Percentiles rank a stretch among this genome's conserved stretches.
These are phyloP conservation scores for Blastomyces silverae DNA, from an alignment of 2,329 filamentous ascomycete species.

Conservation along the genomic window DNA sequence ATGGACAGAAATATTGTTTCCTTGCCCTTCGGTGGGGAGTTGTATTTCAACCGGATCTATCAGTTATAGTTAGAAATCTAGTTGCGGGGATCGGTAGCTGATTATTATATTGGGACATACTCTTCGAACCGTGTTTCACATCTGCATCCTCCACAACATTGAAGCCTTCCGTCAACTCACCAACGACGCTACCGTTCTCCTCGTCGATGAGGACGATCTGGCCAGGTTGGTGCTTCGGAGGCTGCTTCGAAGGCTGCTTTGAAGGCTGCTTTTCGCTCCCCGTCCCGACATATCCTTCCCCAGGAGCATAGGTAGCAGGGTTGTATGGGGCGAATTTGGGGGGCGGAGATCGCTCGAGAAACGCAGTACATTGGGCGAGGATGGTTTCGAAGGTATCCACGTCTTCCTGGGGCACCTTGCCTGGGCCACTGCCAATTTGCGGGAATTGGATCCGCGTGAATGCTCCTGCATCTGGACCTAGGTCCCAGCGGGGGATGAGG, in stretches of 20 bases:
- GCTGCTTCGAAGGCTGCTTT: conserved; percentile 22
- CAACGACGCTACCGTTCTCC: conserved; percentile 90
- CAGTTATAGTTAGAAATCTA: conserved; percentile 14
- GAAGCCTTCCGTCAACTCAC: conserved; percentile 78
- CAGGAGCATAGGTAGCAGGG: conserved; percentile 69
- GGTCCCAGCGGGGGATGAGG: conserved; percentile 89
- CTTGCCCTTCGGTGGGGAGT: conserved; percentile 39
- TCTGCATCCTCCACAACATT: conserved; percentile 68
- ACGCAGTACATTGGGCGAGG: conserved; percentile 92
- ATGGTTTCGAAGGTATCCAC: conserved; percentile 97
- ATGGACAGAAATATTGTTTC: conserved; percentile 43
- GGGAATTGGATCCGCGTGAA: conserved; percentile 95
- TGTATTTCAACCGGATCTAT: conserved; percentile 46
- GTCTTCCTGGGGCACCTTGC: conserved; percentile 73
- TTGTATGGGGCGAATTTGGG: conserved; percentile 59
- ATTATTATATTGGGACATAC: conserved; percentile 46
- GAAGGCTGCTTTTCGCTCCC: conserved; percentile 21
- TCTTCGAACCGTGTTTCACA: conserved; percentile 83
- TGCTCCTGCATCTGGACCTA: conserved; percentile 77
- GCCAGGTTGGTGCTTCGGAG: conserved; percentile 47
- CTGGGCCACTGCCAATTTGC: conserved; percentile 56
- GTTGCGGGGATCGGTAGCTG: background rate
- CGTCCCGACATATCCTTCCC: conserved; percentile 63
- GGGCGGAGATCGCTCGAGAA: conserved; percentile 74
- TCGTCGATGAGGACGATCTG: conserved; percentile 92